phyloP scores from a whole-genome alignment of 345 rosid genomes.

The Cardiospermum halicacabum region DNA sequence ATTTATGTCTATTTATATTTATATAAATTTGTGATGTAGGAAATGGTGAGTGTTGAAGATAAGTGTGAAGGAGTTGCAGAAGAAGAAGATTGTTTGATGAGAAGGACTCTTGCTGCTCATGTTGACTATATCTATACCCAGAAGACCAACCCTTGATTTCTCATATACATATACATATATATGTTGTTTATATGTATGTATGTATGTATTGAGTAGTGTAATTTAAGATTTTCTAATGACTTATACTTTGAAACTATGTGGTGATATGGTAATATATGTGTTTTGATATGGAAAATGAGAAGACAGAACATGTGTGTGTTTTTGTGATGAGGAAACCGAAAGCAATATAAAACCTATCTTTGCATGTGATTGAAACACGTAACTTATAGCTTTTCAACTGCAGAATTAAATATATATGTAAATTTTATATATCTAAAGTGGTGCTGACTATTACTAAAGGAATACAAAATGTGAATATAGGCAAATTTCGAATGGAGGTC shows the following conservation, averaged over 20 bases:
- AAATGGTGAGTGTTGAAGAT: constrained; percentile 21
- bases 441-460: not conserved
- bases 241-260: not conserved
- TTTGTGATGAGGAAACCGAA: constrained; percentile 17
- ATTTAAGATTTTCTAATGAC: too few species aligned
- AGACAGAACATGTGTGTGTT: too few species aligned
- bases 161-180: too few species aligned
- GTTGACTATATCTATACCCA: constrained; percentile 54
- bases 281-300: not conserved
- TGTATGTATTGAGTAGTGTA: not conserved
- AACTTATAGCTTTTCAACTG: not conserved
- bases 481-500: not conserved
- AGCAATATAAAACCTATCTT: constrained; percentile 2
- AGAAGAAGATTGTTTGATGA: constrained; percentile 51
- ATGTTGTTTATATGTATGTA: not conserved
- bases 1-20: too few species aligned
- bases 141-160: constrained; percentile 30
- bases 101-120: constrained; percentile 55
- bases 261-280: too few species aligned
- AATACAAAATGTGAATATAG: constrained; percentile 1
- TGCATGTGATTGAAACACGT: constrained; percentile 9
- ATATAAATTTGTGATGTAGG: constrained; percentile 6
- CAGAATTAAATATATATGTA: not conserved
- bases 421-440: not conserved
- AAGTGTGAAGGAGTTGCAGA: constrained; percentile 43